Base-by-base conservation (phyloP, 176 grass and related monocot species). In the Rhipidocladum racemiflorum region DNA sequence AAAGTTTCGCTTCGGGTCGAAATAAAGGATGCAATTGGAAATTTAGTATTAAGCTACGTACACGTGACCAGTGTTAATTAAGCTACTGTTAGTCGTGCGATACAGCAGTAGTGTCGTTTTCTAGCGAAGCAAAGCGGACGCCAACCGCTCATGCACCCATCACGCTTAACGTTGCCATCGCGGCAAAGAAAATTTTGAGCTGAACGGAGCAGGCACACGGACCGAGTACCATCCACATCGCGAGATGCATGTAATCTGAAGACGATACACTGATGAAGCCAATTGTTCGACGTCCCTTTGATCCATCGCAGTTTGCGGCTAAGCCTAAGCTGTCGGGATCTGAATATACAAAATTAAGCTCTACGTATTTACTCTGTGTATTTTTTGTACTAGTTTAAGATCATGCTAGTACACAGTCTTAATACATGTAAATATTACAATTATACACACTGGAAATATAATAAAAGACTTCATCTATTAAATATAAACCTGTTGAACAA, bases 41-140 rank as follows among this genome's bases (percentile, higher is more conserved):
- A 35, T 67, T 69, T 20, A 23, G 59, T 36, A 7, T 18, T 78
- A 63, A 43, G 23, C 46, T 20, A 12, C 4, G 17, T 45, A 9
- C 74, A 79, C 32, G 61, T 89, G 81, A 79, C 6, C 62, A 27
- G n/a, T 32, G 42, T 20, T 68, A 74, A 36, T 61, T 62, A 61
- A 51, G 53, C 29, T 43, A 24, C 28, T 27, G 49, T 65, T 80
- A 51, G 76, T 60, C 51, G 68, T 43, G 68, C 56, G 40, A 65
- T 24, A 4, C 30, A 16, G 49, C 75, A 23, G 42, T 29, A 16
- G 13, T 73, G 55, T 11, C 72, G 63, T 34, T 80, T 7, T 85
- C 2, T 75, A 45, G 39, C 40, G 69, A 50, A 54, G 43, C 32
- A 14, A 20, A 27, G 24, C 43, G 21, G 30, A 70, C 44, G 27